phyloP scores from a whole-genome alignment of 352 stramenopile genomes.

The Phytopythium sindhum region DNA sequence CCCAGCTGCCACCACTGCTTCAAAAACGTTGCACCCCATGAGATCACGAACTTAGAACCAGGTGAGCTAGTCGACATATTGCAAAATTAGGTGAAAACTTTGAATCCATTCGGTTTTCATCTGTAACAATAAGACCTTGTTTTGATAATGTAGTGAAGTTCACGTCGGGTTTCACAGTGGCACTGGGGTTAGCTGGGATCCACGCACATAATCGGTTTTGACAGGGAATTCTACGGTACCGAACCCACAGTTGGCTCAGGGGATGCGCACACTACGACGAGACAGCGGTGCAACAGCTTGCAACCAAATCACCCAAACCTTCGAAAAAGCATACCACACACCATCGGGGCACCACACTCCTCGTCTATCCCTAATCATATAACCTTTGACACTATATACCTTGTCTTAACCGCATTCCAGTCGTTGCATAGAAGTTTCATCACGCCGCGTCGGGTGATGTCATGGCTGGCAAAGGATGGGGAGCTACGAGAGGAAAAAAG shows the following conservation, averaged over 20 bases:
- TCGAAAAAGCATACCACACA: neutral
- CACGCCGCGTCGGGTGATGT: neutral
- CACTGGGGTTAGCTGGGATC: neutral
- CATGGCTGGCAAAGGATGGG: neutral
- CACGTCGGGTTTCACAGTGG: neutral
- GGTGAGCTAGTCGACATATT: neutral
- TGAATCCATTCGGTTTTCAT: neutral
- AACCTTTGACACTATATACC: neutral
- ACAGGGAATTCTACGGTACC: neutral
- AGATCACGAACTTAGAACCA: neutral
- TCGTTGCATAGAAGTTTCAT: conserved; percentile 2
- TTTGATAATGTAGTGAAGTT: neutral
- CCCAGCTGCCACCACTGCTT: neutral
- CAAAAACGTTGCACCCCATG: neutral
- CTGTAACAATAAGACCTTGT: neutral
- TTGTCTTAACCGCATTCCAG: neutral
- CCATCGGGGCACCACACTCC: neutral
- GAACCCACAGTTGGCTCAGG: neutral
- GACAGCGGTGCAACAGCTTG: neutral
- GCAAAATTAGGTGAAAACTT: neutral
- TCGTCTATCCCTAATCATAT: neutral
- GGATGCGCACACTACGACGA: neutral
- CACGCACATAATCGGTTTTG: neutral
- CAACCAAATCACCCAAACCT: neutral
- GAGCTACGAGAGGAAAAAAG: neutral